phyloP scores from a whole-genome alignment of 164 flowering plant genomes.

The Paratinospora sagittata region DNA sequence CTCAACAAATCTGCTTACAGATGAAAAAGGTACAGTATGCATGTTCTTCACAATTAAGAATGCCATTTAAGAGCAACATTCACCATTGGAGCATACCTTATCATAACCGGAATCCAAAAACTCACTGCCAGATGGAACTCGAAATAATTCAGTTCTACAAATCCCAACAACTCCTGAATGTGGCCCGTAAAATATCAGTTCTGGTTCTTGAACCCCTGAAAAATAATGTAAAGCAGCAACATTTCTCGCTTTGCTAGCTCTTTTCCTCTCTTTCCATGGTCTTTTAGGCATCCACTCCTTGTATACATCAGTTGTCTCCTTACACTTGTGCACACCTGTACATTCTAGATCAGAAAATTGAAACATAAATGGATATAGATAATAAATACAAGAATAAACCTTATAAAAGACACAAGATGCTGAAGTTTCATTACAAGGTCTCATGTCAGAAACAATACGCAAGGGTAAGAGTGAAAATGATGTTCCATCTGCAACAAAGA shows the following conservation, averaged over 20 bases:
- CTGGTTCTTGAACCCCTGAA: constrained; percentile 43
- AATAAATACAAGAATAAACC: not conserved
- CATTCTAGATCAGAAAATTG: constrained; percentile 26
- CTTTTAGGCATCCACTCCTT: constrained; percentile 77
- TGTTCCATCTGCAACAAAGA: constrained; percentile 95
- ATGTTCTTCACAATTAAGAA: not conserved
- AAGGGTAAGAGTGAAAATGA: constrained; percentile 61
- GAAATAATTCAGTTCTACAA: constrained; percentile 44
- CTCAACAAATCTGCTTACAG: not conserved
- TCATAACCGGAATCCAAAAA: constrained; percentile 60
- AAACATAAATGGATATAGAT: constrained; percentile 12
- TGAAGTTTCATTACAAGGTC: constrained; percentile 25
- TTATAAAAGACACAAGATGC: not conserved
- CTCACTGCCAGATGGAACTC: constrained; percentile 21
- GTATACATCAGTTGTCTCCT: constrained; percentile 33
- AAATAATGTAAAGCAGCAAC: constrained; percentile 17
- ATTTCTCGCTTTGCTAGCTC: constrained; percentile 39
- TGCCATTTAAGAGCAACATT: not conserved
- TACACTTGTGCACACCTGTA: constrained; percentile 33
- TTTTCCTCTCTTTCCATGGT: constrained; percentile 80
- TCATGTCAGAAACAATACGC: constrained; percentile 22
- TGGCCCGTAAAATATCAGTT: constrained; percentile 75
- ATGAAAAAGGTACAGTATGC: not conserved
- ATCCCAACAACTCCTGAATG: constrained; percentile 80
- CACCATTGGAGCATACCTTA: constrained; percentile 46